These are phyloP conservation scores for Rhipidocladum racemiflorum DNA, from an alignment of 176 grass and related monocot species.

Conservation along the genomic window DNA sequence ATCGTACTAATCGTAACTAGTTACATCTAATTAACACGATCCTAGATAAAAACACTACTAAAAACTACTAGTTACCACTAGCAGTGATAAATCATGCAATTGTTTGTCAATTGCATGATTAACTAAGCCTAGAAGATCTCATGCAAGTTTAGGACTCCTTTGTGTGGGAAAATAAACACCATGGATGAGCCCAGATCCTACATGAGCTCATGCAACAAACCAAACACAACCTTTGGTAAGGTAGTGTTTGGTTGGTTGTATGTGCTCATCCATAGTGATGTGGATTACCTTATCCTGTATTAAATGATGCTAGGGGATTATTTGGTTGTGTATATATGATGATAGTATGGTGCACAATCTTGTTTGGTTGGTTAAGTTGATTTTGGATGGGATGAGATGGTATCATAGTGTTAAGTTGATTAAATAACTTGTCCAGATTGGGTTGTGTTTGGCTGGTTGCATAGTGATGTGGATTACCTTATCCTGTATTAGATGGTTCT, in stretches of 20 bases:
- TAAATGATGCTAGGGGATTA: too few species aligned
- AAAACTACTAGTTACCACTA: neutral
- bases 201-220: neutral
- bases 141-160: neutral
- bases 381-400: too few species aligned
- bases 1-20: neutral
- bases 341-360: too few species aligned
- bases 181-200: neutral
- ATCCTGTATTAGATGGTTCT: neutral
- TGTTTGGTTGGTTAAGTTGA: too few species aligned
- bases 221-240: neutral
- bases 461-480: neutral
- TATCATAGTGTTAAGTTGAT: too few species aligned
- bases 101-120: neutral
- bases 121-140: neutral
- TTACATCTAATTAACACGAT: neutral
- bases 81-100: neutral
- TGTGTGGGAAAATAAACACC: neutral
- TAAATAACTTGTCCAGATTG: too few species aligned
- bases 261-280: constrained; percentile 7
- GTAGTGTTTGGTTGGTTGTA: neutral
- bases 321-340: too few species aligned
- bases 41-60: neutral
- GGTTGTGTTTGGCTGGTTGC: too few species aligned
- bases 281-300: too few species aligned